phyloP scores from a whole-genome alignment of 441 rosid species.

The Adansonia madagascariensis region DNA sequence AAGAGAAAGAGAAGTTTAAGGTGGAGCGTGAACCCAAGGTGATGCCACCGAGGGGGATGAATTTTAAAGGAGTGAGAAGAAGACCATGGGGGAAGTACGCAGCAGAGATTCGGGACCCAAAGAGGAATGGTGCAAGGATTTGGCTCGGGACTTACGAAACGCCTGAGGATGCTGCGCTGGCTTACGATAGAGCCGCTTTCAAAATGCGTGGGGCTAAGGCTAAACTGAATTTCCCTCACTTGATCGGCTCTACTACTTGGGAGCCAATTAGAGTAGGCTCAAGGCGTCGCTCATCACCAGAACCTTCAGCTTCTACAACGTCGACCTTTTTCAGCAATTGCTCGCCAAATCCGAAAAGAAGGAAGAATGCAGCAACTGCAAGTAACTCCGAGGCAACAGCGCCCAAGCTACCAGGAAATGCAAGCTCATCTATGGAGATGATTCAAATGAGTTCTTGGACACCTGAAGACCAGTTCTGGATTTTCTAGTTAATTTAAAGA shows the following conservation, averaged over 20 bases:
- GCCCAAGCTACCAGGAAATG: not conserved
- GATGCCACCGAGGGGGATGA: constrained; percentile 31
- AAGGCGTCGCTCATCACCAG: constrained; percentile 31
- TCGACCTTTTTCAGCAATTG: not conserved
- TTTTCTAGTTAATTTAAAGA: not conserved
- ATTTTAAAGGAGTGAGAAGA: constrained; percentile 50
- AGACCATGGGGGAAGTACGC: constrained; percentile 57
- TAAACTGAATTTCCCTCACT: constrained; percentile 48
- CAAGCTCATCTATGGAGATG: constrained; percentile 9
- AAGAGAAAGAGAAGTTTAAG: not conserved
- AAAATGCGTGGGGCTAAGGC: constrained; percentile 49
- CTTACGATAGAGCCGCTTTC: constrained; percentile 52
- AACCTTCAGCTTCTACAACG: not conserved
- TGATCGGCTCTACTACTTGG: constrained; percentile 39
- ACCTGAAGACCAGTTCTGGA: constrained; percentile 8
- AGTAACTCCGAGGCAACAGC: constrained; percentile 13
- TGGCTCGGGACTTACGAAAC: constrained; percentile 58
- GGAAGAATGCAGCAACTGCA: not conserved
- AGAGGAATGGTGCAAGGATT: constrained; percentile 44
- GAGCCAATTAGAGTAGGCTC: constrained; percentile 42
- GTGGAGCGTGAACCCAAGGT: constrained; percentile 10
- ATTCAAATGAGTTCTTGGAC: constrained; percentile 17
- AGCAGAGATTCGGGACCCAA: constrained; percentile 55
- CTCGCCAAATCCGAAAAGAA: not conserved
- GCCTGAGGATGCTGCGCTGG: constrained; percentile 51